A percentile compares a stretch with the other conserved stretches of the same genome.
These are phyloP conservation scores for Syncephalastrum sp. DNA, from an alignment of 371 early-diverging fungal species.

Conservation along the genomic window DNA sequence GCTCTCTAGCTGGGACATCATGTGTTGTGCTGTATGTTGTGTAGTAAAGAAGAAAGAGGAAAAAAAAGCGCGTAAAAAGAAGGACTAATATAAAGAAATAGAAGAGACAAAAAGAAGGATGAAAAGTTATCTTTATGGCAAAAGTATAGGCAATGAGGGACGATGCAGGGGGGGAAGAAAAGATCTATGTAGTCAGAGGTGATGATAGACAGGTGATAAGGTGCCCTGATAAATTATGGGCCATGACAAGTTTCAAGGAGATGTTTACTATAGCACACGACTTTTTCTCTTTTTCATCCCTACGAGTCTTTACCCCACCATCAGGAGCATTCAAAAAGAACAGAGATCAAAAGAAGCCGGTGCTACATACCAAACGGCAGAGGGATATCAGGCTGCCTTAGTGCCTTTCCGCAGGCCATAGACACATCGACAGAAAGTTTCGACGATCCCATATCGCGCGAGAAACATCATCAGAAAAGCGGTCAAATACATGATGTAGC, in stretches of 20 bases:
- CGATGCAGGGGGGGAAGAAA: not conserved
- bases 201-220: no score
- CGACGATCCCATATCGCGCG: constrained; percentile 22
- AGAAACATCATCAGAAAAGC: constrained; percentile 32
- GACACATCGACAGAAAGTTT: constrained; percentile 3
- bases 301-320: not conserved
- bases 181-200: not conserved
- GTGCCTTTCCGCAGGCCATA: constrained; percentile 5
- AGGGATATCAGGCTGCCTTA: constrained; percentile 8
- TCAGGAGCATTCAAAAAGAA: constrained; percentile 9
- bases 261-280: not conserved
- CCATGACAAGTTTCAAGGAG: no score
- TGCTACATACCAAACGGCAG: not conserved
- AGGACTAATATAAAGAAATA: constrained; percentile 4
- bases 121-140: not conserved
- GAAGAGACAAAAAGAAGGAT: not conserved
- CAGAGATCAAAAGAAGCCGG: constrained; percentile 12
- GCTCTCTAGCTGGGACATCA: not conserved
- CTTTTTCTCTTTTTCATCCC: not conserved
- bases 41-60: not conserved
- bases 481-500: constrained; percentile 27
- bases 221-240: no score
- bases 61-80: constrained; percentile 14
- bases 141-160: not conserved
- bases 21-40: no score